These are phyloP conservation scores for Nothophoma quercina DNA, from an alignment of 2,329 filamentous ascomycete genomes.

Conservation along the genomic window DNA sequence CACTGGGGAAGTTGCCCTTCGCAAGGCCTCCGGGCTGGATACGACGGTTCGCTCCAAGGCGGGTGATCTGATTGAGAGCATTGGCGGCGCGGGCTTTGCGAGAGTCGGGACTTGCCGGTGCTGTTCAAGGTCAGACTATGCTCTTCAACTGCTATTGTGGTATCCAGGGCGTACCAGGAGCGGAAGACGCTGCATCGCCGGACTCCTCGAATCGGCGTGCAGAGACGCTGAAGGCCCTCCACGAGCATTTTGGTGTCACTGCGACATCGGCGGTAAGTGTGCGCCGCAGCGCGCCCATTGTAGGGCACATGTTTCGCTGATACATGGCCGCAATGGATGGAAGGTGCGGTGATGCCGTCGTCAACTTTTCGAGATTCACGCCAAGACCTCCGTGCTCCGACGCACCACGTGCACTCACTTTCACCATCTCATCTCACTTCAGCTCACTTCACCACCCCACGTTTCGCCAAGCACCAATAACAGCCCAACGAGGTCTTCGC, in stretches of 20 bases:
- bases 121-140: conserved; percentile 21
- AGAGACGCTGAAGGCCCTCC: conserved; percentile 38
- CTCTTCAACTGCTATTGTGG: background rate
- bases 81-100: conserved; percentile 36
- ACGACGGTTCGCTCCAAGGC: conserved; percentile 32
- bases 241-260: conserved; percentile 25
- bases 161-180: conserved; percentile 28
- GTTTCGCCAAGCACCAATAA: background rate
- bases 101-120: conserved; percentile 22
- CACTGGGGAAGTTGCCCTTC: conserved; percentile 31
- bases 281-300: conserved; percentile 40
- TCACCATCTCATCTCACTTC: conserved; percentile 12
- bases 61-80: conserved; percentile 36
- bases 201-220: conserved; percentile 35
- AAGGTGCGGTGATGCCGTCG: conserved; percentile 15
- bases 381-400: no score
- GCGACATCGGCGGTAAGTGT: conserved; percentile 30
- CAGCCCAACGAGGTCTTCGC: conserved; percentile 1
- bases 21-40: conserved; percentile 27
- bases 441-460: conserved; percentile 9
- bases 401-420: conserved; percentile 23
- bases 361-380: conserved; percentile 43
- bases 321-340: conserved; percentile 42
- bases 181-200: conserved; percentile 24
- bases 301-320: conserved; percentile 45